phyloP scores from a whole-genome alignment of 805 yeast species.

The Ogataea nakhonphanomensis region DNA sequence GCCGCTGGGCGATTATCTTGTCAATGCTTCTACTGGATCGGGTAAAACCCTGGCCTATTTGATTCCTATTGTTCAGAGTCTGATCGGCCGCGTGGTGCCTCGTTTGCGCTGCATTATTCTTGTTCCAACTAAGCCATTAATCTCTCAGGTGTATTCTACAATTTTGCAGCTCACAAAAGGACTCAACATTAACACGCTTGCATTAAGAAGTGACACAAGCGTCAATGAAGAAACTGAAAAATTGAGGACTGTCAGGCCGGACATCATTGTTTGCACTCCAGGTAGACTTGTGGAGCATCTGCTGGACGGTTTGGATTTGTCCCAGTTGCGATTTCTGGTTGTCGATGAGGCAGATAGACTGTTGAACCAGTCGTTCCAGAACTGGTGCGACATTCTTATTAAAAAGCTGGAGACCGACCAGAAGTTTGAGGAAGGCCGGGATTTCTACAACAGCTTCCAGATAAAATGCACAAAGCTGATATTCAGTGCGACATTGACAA shows the following conservation, averaged over 20 bases:
- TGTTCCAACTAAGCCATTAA: constrained; percentile 88
- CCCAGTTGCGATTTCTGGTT: constrained; percentile 56
- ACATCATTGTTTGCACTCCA: constrained; percentile 68
- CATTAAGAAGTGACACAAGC: constrained; percentile 53
- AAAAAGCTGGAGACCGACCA: constrained; percentile 35
- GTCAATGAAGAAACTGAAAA: constrained; percentile 59
- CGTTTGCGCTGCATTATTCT: constrained; percentile 70
- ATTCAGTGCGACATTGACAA: constrained; percentile 90
- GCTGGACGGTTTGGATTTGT: constrained; percentile 41
- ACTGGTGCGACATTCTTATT: constrained; percentile 72
- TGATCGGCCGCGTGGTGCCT: constrained; percentile 64
- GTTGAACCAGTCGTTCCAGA: constrained; percentile 86
- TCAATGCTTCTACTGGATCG: constrained; percentile 93
- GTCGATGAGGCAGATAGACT: constrained; percentile 82
- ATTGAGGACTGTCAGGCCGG: constrained; percentile 48
- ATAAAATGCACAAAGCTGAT: constrained; percentile 57
- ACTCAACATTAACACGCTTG: constrained; percentile 58
- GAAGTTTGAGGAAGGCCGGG: constrained; percentile 23
- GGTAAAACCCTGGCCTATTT: constrained; percentile 92
- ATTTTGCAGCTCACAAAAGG: constrained; percentile 60
- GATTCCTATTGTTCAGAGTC: constrained; percentile 74
- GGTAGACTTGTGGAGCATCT: constrained; percentile 83
- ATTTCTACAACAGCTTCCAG: constrained; percentile 34
- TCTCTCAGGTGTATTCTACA: constrained; percentile 74
- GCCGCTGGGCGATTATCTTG: constrained; percentile 70